Evolutionary conservation across 495 filamentous ascomycete genomes (phyloP), one percentile per base, ranked within the genome.

Genomic region (Glarea lozoyensis): DNA sequence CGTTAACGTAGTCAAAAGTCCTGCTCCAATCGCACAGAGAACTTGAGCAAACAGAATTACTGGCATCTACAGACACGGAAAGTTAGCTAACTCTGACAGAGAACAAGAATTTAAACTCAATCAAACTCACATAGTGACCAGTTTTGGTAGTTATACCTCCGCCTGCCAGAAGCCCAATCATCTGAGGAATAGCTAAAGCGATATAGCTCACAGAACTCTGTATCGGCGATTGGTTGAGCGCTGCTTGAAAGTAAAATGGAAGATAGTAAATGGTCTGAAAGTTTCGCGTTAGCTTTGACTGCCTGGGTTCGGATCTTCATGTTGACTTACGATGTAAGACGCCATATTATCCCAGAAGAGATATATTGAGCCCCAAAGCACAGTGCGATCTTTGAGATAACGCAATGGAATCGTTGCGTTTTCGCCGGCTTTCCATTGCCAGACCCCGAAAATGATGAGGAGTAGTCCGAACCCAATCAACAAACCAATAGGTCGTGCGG

Each of bases 201-300:
- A 37, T 37, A 10, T 20, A 20, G 6, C 35, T 16, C 56, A 94
- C 82, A 17, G 88, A 88, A 0, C 82, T 87, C 29, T 73, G 63
- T 11, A 78, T 73, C 9, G 88, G 82, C 0, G 66, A 66, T 1
- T 74, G 74, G 37, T 71, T 75, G 57, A 88, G 81, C 57, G 94
- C 78, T 4, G 85, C 76, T 54, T 95, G 88, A 68, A 95, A 93
- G 81, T 82, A 95, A 50, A 93, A 82, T 0, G 88, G 87, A 15
- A 94, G 62, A 67, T 82, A 82, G 58, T 79, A 86, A 13, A 79
- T 59, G 17, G 7, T 11, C 35, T 37, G 15, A 35, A 7, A 29
- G 25, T n/a, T n/a, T 2, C 76, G 59, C 12, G 82, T 61, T 41
- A 90, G 75, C n/a, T n/a, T n/a, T n/a, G n/a, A n/a, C n/a, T n/a